Evolutionary conservation across 106 monocot species (phyloP).

Genomic region (Allium sativum): DNA sequence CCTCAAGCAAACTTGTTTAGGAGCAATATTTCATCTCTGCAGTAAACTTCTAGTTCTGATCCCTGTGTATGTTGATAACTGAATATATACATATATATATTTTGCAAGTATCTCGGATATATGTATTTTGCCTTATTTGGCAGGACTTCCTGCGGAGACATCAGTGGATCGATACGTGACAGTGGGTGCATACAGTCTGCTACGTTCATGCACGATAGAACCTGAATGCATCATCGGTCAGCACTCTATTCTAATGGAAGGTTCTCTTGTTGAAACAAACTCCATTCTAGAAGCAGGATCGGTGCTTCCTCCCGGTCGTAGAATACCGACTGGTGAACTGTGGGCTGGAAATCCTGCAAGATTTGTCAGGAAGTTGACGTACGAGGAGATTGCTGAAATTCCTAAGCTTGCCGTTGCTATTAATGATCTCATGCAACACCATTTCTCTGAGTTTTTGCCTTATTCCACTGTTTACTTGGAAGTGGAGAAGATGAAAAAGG

Average conservation of each 20-base stretch:
- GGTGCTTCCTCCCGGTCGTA: constrained; percentile 71
- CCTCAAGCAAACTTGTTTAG: too few relatives aligned
- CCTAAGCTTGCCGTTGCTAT: constrained; percentile 74
- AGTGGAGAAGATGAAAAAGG: constrained; percentile 81
- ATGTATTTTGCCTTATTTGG: not conserved
- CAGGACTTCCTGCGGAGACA: constrained; percentile 95
- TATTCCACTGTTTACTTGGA: constrained; percentile 88
- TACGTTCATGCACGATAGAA: constrained; percentile 85
- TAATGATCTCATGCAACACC: constrained; percentile 87
- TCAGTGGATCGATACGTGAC: constrained; percentile 85
- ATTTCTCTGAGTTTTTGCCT: constrained; percentile 85
- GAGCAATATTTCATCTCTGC: too few relatives aligned
- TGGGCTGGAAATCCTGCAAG: constrained; percentile 95
- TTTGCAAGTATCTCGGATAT: too few relatives aligned
- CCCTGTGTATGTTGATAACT: too few relatives aligned
- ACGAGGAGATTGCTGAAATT: constrained; percentile 85
- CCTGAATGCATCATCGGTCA: constrained; percentile 95
- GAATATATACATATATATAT: too few relatives aligned
- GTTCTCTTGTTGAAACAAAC: constrained; percentile 87
- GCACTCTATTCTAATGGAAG: constrained; percentile 91
- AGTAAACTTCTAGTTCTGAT: too few relatives aligned
- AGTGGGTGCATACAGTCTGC: constrained; percentile 66
- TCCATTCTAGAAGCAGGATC: constrained; percentile 90
- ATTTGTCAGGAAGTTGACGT: constrained; percentile 63
- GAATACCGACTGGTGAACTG: constrained; percentile 83